phyloP scores from a whole-genome alignment of 768 basidiomycete species.

The Naganishia onofrii region DNA sequence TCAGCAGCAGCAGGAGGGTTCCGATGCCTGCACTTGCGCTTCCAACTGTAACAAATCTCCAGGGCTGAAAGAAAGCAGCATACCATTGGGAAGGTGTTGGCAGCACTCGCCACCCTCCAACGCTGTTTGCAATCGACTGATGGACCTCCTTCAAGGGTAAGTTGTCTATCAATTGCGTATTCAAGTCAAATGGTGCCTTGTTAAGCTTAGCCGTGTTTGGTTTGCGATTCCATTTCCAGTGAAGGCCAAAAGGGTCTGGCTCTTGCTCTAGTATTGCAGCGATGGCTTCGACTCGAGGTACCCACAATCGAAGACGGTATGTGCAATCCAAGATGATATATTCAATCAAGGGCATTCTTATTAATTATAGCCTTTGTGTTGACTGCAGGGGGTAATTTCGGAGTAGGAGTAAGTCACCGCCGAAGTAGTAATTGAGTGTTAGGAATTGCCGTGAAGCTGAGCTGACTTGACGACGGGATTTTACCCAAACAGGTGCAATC shows the following conservation, averaged over 20 bases:
- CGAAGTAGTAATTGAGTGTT: background rate
- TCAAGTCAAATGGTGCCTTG: too few relatives aligned
- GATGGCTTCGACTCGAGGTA: constrained; percentile 2
- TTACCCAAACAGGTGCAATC: background rate
- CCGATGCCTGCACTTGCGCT: background rate
- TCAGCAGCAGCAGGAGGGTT: background rate
- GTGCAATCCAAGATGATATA: background rate
- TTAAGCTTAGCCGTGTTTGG: too few relatives aligned
- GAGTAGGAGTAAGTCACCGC: background rate
- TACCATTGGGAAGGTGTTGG: background rate
- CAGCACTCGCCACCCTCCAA: background rate
- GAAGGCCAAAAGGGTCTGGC: background rate
- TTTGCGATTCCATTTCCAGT: background rate
- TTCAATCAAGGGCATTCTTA: too few relatives aligned
- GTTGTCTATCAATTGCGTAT: too few relatives aligned
- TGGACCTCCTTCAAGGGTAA: background rate
- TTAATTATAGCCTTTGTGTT: too few relatives aligned
- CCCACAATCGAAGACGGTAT: constrained; percentile 5
- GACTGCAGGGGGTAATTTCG: background rate
- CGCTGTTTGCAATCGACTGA: background rate
- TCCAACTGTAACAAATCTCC: background rate
- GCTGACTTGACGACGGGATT: background rate
- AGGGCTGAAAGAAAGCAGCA: background rate
- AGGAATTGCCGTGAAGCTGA: background rate
- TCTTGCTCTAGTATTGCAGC: background rate